Evolutionary conservation across 1,139 yeast species (phyloP).

Genomic region (Suhomyces maxii): DNA sequence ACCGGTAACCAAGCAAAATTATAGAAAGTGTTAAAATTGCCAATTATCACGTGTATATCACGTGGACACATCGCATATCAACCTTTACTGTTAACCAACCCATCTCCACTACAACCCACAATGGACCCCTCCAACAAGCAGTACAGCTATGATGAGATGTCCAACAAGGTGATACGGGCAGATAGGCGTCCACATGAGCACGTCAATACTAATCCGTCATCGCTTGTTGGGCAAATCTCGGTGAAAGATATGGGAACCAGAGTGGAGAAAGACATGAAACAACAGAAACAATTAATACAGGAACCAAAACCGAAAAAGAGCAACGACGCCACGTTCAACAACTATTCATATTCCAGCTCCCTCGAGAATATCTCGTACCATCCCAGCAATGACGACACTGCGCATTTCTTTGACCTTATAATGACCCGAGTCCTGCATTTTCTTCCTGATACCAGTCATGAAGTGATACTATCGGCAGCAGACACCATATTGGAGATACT

Average conservation of each 20-base stretch:
- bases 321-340: slow-evolving; percentile 22
- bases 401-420: slow-evolving; percentile 31
- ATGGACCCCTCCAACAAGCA: slow-evolving; percentile 17
- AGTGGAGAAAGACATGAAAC: slow-evolving; percentile 20
- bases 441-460: slow-evolving; percentile 43
- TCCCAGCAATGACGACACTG: slow-evolving; percentile 26
- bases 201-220: slow-evolving; percentile 58
- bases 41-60: background rate
- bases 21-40: background rate
- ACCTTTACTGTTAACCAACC: background rate
- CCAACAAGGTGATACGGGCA: slow-evolving; percentile 68
- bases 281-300: slow-evolving; percentile 1
- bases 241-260: slow-evolving; percentile 70
- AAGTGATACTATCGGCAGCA: slow-evolving; percentile 55
- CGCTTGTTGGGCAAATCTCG: slow-evolving; percentile 66
- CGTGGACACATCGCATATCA: background rate
- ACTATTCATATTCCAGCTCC: slow-evolving; percentile 17
- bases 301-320: slow-evolving; percentile 7
- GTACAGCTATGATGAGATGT: slow-evolving; percentile 63
- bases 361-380: slow-evolving; percentile 26
- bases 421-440: slow-evolving; percentile 28
- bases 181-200: slow-evolving; percentile 49
- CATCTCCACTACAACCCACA: background rate
- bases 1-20: background rate
- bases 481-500: slow-evolving; percentile 66